Conservation (phyloP, 2,329 filamentous ascomycete species). For the Fusarium euwallaceae region DNA sequence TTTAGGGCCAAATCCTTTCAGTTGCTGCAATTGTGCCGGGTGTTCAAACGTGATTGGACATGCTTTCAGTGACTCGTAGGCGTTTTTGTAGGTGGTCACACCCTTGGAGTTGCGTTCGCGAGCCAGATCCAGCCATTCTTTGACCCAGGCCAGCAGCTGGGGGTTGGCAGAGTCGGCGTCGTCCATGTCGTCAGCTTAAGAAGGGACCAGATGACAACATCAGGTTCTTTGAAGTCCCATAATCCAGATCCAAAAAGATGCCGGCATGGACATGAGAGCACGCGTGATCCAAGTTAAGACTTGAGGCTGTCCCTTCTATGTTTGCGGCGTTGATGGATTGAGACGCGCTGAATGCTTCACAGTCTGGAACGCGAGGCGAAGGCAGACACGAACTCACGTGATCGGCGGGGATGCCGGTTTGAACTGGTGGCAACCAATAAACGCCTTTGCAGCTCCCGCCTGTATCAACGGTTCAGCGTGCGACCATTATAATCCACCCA, state of each 20-base stretch:
- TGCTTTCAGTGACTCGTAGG: slow-evolving; percentile 81
- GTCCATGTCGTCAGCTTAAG: slow-evolving; percentile 45
- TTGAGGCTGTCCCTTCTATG: too few species aligned
- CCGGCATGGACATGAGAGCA: background rate
- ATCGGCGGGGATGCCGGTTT: background rate
- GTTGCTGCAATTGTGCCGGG: slow-evolving; percentile 77
- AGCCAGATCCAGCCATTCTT: slow-evolving; percentile 81
- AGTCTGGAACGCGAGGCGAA: slow-evolving; percentile 6
- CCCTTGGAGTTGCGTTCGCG: slow-evolving; percentile 78
- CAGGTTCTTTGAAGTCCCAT: background rate
- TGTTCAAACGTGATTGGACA: slow-evolving; percentile 80
- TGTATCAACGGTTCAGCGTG: slow-evolving; percentile 13
- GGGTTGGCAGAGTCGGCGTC: slow-evolving; percentile 73
- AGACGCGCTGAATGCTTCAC: slow-evolving; percentile 28
- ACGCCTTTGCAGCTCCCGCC: slow-evolving; percentile 27
- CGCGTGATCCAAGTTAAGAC: background rate
- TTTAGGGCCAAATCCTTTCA: slow-evolving; percentile 81
- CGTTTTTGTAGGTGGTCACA: slow-evolving; percentile 78
- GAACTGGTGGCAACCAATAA: slow-evolving; percentile 34
- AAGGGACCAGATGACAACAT: background rate
- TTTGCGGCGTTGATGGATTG: background rate
- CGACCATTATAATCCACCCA: background rate
- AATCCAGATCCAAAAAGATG: background rate
- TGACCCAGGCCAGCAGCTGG: slow-evolving; percentile 78
- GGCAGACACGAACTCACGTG: slow-evolving; percentile 46